phyloP scores from a whole-genome alignment of 1,284 basidiomycete genomes.

The Polyporus tsugae region DNA sequence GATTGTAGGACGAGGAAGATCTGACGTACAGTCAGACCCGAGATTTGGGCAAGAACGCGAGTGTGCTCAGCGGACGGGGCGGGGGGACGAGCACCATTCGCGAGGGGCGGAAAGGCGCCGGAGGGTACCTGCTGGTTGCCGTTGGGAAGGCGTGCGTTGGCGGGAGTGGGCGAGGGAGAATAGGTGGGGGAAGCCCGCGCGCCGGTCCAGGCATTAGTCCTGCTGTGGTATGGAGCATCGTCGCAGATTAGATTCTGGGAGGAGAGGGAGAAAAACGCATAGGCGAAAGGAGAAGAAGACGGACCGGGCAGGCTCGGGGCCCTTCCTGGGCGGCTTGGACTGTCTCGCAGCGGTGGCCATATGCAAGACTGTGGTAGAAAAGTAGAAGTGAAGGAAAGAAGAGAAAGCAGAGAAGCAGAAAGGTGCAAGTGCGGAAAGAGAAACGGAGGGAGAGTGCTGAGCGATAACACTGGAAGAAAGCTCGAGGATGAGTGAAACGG shows the following conservation, averaged over 20 bases:
- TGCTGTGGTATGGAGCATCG: conserved; percentile 49
- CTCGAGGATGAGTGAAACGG: conserved; percentile 23
- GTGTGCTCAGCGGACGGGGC: conserved; percentile 55
- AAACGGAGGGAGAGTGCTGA: conserved; percentile 30
- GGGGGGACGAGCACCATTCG: conserved; percentile 43
- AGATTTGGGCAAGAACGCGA: conserved; percentile 64
- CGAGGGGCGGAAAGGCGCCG: conserved; percentile 60
- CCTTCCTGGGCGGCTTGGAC: conserved; percentile 65
- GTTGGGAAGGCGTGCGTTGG: conserved; percentile 58
- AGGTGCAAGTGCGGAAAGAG: conserved; percentile 23
- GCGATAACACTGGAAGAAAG: conserved; percentile 45
- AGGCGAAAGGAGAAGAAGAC: conserved; percentile 37
- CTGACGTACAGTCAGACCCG: conserved; percentile 68
- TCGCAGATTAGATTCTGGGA: conserved; percentile 20
- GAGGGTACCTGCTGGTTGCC: conserved; percentile 46
- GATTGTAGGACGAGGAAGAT: background rate
- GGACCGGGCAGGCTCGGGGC: conserved; percentile 65
- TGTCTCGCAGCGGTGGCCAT: conserved; percentile 73
- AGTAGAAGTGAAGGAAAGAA: conserved; percentile 42
- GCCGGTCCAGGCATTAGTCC: conserved; percentile 67
- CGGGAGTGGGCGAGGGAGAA: conserved; percentile 64
- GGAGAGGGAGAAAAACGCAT: background rate
- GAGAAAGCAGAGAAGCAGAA: conserved; percentile 43
- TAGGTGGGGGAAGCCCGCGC: conserved; percentile 73
- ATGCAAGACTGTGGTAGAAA: conserved; percentile 32